These are phyloP conservation scores for Mallotus japonicus DNA, from an alignment of 441 rosid genomes.

Conservation along the genomic window DNA sequence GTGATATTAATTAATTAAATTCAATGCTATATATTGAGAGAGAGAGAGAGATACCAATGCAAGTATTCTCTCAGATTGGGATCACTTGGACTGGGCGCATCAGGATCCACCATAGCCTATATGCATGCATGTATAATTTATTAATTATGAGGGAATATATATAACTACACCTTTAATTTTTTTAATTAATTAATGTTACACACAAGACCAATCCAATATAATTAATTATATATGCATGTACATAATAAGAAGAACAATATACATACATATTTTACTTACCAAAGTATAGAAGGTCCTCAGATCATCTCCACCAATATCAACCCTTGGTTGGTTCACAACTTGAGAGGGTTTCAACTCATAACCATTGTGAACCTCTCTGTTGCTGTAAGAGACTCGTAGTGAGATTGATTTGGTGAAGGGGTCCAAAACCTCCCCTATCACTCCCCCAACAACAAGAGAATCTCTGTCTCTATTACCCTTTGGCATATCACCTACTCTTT, in stretches of 20 bases:
- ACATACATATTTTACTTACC: slow-evolving; percentile 22
- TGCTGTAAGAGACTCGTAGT: slow-evolving; percentile 42
- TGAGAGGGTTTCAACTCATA: slow-evolving; percentile 77
- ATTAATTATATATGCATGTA: too few species aligned
- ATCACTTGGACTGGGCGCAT: slow-evolving; percentile 88
- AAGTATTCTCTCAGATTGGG: slow-evolving; percentile 78
- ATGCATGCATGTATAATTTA: not conserved
- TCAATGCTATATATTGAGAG: too few species aligned
- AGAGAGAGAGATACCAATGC: slow-evolving; percentile 52
- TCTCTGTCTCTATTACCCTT: slow-evolving; percentile 41
- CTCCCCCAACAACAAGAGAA: slow-evolving; percentile 70
- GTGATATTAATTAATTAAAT: too few species aligned
- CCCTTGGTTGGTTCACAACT: slow-evolving; percentile 60
- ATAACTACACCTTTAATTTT: too few species aligned
- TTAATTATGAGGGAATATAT: too few species aligned
- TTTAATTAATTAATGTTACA: too few species aligned
- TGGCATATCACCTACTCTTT: slow-evolving; percentile 24
- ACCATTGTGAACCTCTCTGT: slow-evolving; percentile 61
- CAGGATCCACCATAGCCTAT: slow-evolving; percentile 94
- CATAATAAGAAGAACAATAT: too few species aligned
- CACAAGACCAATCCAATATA: too few species aligned
- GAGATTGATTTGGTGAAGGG: slow-evolving; percentile 53
- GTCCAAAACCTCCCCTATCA: slow-evolving; percentile 78
- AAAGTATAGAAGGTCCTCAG: slow-evolving; percentile 79
- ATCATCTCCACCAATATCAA: slow-evolving; percentile 81